phyloP scores from a whole-genome alignment of 2,329 filamentous ascomycete genomes.

The Exophiala mesophila region DNA sequence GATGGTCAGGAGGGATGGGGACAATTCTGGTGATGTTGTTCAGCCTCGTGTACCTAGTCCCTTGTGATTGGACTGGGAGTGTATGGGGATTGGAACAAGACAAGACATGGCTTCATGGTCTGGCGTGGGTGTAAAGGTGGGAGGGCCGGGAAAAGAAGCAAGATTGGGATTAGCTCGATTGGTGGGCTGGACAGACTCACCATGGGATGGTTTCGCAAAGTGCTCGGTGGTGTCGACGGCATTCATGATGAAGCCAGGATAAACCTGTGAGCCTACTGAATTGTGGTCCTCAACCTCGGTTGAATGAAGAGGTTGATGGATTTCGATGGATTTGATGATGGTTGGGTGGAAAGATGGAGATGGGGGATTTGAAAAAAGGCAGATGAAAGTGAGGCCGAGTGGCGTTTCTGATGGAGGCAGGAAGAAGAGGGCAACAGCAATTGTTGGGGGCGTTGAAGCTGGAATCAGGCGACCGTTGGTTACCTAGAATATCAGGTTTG shows the following conservation, averaged over 20 bases:
- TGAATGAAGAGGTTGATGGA: not conserved
- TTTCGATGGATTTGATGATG: conserved; percentile 1
- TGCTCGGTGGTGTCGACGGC: conserved; percentile 59
- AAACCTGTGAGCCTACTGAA: not conserved
- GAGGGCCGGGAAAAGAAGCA: conserved; percentile 3
- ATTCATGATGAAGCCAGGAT: conserved; percentile 50
- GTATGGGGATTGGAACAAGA: conserved; percentile 3
- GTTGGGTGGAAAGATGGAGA: conserved; percentile 1
- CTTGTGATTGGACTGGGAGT: not conserved
- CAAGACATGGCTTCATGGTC: conserved; percentile 1
- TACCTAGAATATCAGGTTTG: no score
- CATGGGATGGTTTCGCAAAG: conserved; percentile 45
- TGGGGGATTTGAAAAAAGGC: no score
- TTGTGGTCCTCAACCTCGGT: not conserved
- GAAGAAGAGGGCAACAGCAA: no score
- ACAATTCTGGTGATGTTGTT: conserved; percentile 30
- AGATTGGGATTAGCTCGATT: not conserved
- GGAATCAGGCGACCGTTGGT: no score
- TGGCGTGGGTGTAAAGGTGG: no score
- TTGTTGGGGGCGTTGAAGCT: no score
- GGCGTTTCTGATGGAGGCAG: no score
- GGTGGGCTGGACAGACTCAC: conserved; percentile 31
- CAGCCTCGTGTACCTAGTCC: not conserved
- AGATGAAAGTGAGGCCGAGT: no score
- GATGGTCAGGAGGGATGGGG: conserved; percentile 81